Base-by-base conservation (phyloP, 768 basidiomycete species). In the Pilatotrama ljubarskyi region DNA sequence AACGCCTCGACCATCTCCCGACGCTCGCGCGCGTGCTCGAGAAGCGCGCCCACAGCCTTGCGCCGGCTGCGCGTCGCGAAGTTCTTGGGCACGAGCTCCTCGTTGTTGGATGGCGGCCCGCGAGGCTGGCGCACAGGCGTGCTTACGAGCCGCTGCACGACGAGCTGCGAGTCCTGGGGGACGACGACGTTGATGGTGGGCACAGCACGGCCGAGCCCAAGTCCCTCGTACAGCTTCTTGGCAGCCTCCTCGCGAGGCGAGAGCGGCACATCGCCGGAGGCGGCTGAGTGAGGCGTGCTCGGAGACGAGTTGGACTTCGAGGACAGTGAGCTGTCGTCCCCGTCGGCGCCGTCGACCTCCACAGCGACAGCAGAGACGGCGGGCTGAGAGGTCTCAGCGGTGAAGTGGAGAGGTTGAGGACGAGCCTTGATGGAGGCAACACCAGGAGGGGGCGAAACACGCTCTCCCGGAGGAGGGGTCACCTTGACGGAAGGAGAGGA, bases 181-280 rank as follows among this genome's bases (percentile, higher is more conserved):
- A 72, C 72, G 56, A 76, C 70, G 26, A 79, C 78, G 56, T 68
- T 54, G 69, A 50, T 59, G 44, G 62, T 56, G 25, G 86, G 81
- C 29, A 75, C 77, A 25, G 89, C 83, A 58, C 91, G 83, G 38
- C 91, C 90, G 55, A 93, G 84, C n/a, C 92, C 90, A 40, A 95
- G 82, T 38, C 92, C 92, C 75, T 93, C 92, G 71, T 91, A 93
- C 59, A 92, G 74, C 76, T 90, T 91, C 84, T 91, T 93, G 40
- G 87, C 73, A 11, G 86, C 91, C 76, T 92, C 91, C 75, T 93
- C 91, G 77, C 91, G 88, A 71, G 88, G 88, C 75, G 90, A 91
- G 66, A 93, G 84, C 62, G 74, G 73, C 51, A 69, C 67, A 20
- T 78, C 78, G 51, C 63, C 63, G 37, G 87, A 89, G 46, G 85